Conservation (phyloP, 768 basidiomycete genomes). For the Naganishia vishniacii region DNA sequence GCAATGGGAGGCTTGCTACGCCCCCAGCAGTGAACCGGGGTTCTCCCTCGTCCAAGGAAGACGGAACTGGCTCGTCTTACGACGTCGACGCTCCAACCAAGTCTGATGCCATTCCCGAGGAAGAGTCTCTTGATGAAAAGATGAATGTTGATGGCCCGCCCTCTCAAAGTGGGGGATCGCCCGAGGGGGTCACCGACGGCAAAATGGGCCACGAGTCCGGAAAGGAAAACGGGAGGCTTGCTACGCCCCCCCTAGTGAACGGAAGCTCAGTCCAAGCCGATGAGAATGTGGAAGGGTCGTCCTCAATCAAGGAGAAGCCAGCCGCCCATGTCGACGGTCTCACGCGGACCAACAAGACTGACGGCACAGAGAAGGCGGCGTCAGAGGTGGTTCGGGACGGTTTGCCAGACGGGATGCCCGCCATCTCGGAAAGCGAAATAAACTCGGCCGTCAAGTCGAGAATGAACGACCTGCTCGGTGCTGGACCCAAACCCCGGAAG, state of each 20-base stretch:
- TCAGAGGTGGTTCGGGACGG: too few relatives aligned
- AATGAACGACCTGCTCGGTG: conserved; percentile 4
- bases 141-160: neutral
- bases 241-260: too few relatives aligned
- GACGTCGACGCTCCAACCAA: conserved; percentile 8
- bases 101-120: neutral
- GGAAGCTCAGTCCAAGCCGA: too few relatives aligned
- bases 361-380: too few relatives aligned
- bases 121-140: neutral
- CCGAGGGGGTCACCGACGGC: too few relatives aligned
- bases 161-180: too few relatives aligned
- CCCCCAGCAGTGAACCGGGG: conserved; percentile 3
- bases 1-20: conserved; percentile 19
- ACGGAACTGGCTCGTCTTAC: neutral
- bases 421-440: conserved; percentile 3
- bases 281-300: too few relatives aligned
- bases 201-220: too few relatives aligned
- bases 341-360: too few relatives aligned
- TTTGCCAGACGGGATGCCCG: neutral
- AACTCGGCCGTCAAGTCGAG: neutral
- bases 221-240: too few relatives aligned
- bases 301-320: too few relatives aligned
- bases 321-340: too few relatives aligned
- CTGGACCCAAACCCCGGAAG: conserved; percentile 29
- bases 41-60: neutral